Conservation (phyloP, 2,329 filamentous ascomycete species). For the Escovopsis weberi region DNA sequence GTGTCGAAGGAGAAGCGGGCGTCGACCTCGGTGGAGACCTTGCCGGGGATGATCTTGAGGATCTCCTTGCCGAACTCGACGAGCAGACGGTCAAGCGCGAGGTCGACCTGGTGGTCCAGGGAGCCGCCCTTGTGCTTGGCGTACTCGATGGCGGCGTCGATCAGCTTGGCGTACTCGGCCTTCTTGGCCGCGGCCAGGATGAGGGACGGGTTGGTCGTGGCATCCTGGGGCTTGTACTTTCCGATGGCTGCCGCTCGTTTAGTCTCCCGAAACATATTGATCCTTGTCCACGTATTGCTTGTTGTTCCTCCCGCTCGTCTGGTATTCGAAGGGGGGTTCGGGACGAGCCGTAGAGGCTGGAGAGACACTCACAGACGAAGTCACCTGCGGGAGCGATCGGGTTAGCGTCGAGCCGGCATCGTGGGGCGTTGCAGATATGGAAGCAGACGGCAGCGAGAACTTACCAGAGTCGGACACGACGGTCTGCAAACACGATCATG, state of each 20-base stretch:
- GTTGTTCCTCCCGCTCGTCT: no score
- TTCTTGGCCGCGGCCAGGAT: conserved; percentile 98
- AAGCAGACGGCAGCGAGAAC: conserved; percentile 19
- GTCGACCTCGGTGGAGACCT: conserved; percentile 98
- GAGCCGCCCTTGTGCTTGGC: conserved; percentile 62
- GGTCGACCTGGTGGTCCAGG: conserved; percentile 73
- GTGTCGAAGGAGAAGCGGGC: conserved; percentile 92
- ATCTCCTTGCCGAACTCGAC: conserved; percentile 99
- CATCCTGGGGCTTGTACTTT: conserved; percentile 99
- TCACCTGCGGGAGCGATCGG: conserved; percentile 38
- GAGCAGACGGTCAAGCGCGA: conserved; percentile 80
- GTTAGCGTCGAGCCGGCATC: conserved; percentile 15
- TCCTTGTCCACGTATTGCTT: no score
- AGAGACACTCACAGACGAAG: conserved; percentile 53
- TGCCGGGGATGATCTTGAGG: conserved; percentile 89
- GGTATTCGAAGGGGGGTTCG: background rate
- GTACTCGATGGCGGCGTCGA: conserved; percentile 71
- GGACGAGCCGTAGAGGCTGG: background rate
- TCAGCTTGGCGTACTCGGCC: conserved; percentile 84
- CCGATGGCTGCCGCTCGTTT: conserved; percentile 58
- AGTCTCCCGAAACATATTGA: no score
- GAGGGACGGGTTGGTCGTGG: conserved; percentile 97
- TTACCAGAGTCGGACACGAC: conserved; percentile 96
- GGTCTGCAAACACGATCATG: conserved; percentile 43
- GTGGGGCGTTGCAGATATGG: no score